A percentile compares a stretch with the other conserved stretches of the same genome.
These are phyloP conservation scores for Pulveroboletus sp. DNA, from an alignment of 768 basidiomycete species.

Conservation along the genomic window DNA sequence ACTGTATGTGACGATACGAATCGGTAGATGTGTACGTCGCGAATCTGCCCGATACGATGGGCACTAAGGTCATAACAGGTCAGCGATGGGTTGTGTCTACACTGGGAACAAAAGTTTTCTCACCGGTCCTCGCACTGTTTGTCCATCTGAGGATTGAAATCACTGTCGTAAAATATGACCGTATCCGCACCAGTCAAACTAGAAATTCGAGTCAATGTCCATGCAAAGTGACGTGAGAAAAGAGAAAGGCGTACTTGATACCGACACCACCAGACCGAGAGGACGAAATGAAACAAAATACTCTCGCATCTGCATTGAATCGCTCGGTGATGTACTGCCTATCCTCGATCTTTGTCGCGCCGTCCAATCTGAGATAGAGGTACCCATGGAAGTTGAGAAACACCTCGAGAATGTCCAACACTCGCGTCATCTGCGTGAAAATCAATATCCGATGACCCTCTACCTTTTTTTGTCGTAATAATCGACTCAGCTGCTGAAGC, in stretches of 20 bases:
- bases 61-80: slow-evolving; percentile 46
- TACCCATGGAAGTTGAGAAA: slow-evolving; percentile 92
- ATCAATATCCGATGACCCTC: slow-evolving; percentile 89
- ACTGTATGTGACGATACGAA: slow-evolving; percentile 88
- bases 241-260: slow-evolving; percentile 67
- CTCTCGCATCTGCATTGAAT: slow-evolving; percentile 71
- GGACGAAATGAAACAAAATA: slow-evolving; percentile 87
- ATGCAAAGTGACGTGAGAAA: slow-evolving; percentile 11
- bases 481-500: slow-evolving; percentile 72
- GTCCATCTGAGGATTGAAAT: slow-evolving; percentile 98
- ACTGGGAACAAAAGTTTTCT: slow-evolving; percentile 13
- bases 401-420: slow-evolving; percentile 90
- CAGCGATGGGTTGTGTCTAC: not conserved
- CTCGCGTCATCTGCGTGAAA: slow-evolving; percentile 95
- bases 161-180: slow-evolving; percentile 95
- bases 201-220: slow-evolving; percentile 16
- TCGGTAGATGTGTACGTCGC: slow-evolving; percentile 94
- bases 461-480: slow-evolving; percentile 79
- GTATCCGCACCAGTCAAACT: slow-evolving; percentile 88
- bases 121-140: slow-evolving; percentile 92
- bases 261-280: slow-evolving; percentile 82
- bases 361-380: slow-evolving; percentile 90
- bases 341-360: slow-evolving; percentile 93
- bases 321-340: slow-evolving; percentile 87
- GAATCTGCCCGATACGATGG: slow-evolving; percentile 97